Evolutionary conservation across 169 alveolate genomes (phyloP), one percentile per base, ranked within the genome.

Genomic region (Miamiensis avidus): DNA sequence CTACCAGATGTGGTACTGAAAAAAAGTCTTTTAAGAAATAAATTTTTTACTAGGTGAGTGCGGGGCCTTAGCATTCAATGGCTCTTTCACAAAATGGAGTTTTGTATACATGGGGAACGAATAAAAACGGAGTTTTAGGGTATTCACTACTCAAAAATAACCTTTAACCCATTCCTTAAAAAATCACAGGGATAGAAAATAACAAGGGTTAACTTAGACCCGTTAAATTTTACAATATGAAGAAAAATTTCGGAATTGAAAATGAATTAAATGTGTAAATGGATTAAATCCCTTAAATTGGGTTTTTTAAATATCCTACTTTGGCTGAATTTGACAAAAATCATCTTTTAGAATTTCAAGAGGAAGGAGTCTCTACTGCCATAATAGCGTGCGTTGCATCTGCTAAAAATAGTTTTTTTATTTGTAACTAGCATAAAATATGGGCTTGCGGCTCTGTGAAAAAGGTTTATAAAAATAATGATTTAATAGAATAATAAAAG

Each of bases 371-470:
- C 26, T 29, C 76, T 15, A n/a, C 76, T 34, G 30, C 34, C 31
- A 64, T 79, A 16, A 49, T 79, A 29, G 34, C 65, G 29, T 27
- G 65, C 0, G 74, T 49, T 26, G 75, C 84, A 16, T n/a, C 77
- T 29, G 31, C 34, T n/a, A 86, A 81, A 32, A 86, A 86, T 69
- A 65, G 87, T 26, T 86, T 78, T 74, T 81, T 86, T 28, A 74
- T 86, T 29, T 78, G 78, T 75, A 34, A 74, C 31, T 25, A 64
- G 0, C 87, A 87, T 33, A 30, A 81, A 73, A 72, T 86, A 29
- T 82, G 64, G 74, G 90, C 84, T 16, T 86, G 90, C 75, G 90
- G 90, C 0, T 77, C 86, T 65, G 74, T 75, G 34, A 31, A 86
- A 79, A 79, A 79, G 69, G 69, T 49, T 11, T 49, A 49, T 11